Conservation (phyloP, 1,284 basidiomycete genomes). For the Cryptococcus neoformans region DNA sequence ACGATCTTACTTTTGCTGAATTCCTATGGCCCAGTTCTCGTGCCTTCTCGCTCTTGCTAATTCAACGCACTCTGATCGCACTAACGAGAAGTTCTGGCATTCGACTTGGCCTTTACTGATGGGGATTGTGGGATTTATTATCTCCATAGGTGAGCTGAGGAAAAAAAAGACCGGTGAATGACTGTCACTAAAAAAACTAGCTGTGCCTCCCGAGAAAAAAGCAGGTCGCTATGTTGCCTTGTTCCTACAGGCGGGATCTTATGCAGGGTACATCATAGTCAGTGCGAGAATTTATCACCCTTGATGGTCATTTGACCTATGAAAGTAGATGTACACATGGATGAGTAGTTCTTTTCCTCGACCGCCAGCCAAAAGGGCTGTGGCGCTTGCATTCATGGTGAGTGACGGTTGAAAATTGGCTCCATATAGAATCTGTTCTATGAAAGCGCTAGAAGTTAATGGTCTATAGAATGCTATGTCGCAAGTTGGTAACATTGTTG, state of each 20-base stretch:
- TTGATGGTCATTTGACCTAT: too few species aligned
- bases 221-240: slow-evolving; percentile 35
- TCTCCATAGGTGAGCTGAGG: slow-evolving; percentile 14
- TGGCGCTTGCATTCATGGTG: slow-evolving; percentile 29
- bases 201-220: slow-evolving; percentile 19
- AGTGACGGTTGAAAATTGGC: not conserved
- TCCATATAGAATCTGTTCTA: not conserved
- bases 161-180: too few species aligned
- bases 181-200: not conserved
- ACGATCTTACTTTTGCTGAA: not conserved
- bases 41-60: slow-evolving; percentile 56
- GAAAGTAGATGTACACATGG: slow-evolving; percentile 26
- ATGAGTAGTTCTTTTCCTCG: slow-evolving; percentile 39
- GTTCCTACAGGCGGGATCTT: slow-evolving; percentile 32
- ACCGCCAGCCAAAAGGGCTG: slow-evolving; percentile 32
- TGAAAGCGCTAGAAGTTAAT: too few species aligned
- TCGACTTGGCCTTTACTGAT: slow-evolving; percentile 54
- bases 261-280: slow-evolving; percentile 27
- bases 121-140: slow-evolving; percentile 16
- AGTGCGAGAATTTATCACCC: not conserved
- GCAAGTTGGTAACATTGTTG: slow-evolving; percentile 48
- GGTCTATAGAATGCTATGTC: slow-evolving; percentile 41
- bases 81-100: slow-evolving; percentile 55
- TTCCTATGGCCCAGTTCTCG: slow-evolving; percentile 51
- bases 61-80: slow-evolving; percentile 64